These are phyloP conservation scores for Lentinula lateritia DNA, from an alignment of 768 basidiomycete genomes.

Conservation along the genomic window DNA sequence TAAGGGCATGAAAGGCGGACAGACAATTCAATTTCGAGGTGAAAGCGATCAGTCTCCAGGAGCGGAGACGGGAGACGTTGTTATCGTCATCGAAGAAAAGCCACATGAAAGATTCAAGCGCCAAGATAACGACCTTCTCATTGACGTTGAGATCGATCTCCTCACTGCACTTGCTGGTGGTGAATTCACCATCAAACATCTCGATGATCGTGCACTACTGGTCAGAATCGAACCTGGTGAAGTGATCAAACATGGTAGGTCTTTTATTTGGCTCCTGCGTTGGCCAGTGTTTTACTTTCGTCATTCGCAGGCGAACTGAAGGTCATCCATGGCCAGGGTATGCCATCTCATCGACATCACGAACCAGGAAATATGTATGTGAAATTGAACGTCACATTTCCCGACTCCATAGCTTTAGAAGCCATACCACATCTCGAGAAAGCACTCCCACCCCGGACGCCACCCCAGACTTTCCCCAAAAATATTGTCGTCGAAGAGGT, in stretches of 20 bases:
- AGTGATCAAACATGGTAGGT: constrained; percentile 87
- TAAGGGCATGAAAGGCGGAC: constrained; percentile 95
- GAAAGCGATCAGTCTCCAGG: constrained; percentile 92
- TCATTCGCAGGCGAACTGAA: constrained; percentile 68
- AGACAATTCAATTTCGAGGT: constrained; percentile 82
- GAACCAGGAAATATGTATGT: constrained; percentile 92
- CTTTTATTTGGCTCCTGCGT: constrained; percentile 3
- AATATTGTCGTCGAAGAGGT: constrained; percentile 77
- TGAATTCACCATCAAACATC: constrained; percentile 81
- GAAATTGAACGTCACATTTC: constrained; percentile 85
- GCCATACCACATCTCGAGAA: constrained; percentile 71
- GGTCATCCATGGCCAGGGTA: constrained; percentile 91
- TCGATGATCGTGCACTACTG: constrained; percentile 86
- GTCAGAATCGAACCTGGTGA: constrained; percentile 86
- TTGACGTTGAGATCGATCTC: constrained; percentile 87
- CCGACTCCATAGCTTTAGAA: constrained; percentile 66
- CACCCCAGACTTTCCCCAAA: constrained; percentile 64
- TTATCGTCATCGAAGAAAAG: constrained; percentile 92
- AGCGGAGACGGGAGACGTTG: constrained; percentile 87
- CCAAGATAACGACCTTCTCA: constrained; percentile 81
- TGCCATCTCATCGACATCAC: constrained; percentile 98
- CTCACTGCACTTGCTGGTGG: constrained; percentile 93
- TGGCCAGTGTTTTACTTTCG: constrained; percentile 5
- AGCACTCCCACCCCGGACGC: constrained; percentile 76
- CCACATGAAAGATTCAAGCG: constrained; percentile 85